Conservation (phyloP, 2,329 filamentous ascomycete genomes). For the Ceratocystis cacaofunesta region DNA sequence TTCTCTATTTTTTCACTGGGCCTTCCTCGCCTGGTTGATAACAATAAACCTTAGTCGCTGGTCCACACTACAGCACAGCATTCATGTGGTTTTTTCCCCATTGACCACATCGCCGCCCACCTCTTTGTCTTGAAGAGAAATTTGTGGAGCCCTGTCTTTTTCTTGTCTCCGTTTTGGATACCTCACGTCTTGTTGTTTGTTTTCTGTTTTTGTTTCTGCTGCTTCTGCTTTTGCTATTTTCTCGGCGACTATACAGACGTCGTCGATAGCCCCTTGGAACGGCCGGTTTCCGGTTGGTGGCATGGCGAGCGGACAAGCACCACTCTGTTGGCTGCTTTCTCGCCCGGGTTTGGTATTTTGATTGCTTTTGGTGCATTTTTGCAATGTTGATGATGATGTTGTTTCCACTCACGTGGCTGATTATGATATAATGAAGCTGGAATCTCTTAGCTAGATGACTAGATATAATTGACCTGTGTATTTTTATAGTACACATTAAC, state of each 20-base stretch:
- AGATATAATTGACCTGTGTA: too few species aligned
- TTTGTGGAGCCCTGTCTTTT: neutral
- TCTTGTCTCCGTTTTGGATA: neutral
- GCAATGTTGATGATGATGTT: neutral
- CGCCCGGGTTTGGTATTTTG: neutral
- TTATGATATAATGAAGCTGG: neutral
- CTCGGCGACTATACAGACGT: neutral
- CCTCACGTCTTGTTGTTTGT: neutral
- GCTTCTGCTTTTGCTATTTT: neutral
- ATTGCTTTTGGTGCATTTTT: neutral
- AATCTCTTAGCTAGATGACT: neutral
- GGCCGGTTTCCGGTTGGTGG: neutral
- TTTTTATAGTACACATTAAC: too few species aligned
- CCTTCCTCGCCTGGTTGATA: neutral
- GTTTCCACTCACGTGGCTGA: neutral
- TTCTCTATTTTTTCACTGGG: neutral
- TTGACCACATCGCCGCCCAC: neutral
- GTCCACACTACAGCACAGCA: constrained; percentile 3
- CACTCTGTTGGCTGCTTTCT: neutral
- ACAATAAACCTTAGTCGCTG: neutral
- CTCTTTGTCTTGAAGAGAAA: neutral
- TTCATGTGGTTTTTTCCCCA: neutral
- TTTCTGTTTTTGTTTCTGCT: neutral
- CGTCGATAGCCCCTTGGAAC: neutral
- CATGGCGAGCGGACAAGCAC: neutral